phyloP scores from a whole-genome alignment of 1,139 yeast species.

The Hemisphaericaspora xylanilytica region DNA sequence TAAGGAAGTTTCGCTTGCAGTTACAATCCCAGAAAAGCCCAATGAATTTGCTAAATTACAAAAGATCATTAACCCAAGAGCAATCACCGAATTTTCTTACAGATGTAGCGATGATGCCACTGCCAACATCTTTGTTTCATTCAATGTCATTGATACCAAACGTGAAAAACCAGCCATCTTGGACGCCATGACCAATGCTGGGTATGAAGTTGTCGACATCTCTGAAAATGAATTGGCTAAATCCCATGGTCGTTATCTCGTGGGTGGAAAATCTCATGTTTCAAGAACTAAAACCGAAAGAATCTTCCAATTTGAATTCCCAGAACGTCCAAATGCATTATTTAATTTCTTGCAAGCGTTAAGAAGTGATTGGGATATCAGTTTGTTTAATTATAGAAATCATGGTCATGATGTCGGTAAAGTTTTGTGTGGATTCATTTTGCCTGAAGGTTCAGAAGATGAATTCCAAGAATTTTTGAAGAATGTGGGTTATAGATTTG shows the following conservation, averaged over 20 bases:
- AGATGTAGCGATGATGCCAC: slow-evolving; percentile 55
- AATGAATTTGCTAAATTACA: slow-evolving; percentile 84
- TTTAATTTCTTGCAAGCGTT: slow-evolving; percentile 71
- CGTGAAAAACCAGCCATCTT: slow-evolving; percentile 46
- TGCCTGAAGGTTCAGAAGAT: slow-evolving; percentile 68
- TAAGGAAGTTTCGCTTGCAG: slow-evolving; percentile 86
- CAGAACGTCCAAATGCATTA: slow-evolving; percentile 95
- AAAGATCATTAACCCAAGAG: slow-evolving; percentile 75
- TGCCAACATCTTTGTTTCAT: slow-evolving; percentile 86
- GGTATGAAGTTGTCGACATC: slow-evolving; percentile 74
- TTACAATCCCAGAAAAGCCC: slow-evolving; percentile 86
- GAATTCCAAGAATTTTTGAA: slow-evolving; percentile 67
- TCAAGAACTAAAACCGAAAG: slow-evolving; percentile 55
- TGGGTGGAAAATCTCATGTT: slow-evolving; percentile 69
- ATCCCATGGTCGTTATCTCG: slow-evolving; percentile 91
- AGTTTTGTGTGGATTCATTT: slow-evolving; percentile 83
- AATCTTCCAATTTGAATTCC: slow-evolving; percentile 84
- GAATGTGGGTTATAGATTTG: slow-evolving; percentile 70
- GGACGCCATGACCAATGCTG: slow-evolving; percentile 35
- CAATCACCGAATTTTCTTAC: slow-evolving; percentile 91
- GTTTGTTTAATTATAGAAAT: slow-evolving; percentile 93
- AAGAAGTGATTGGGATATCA: slow-evolving; percentile 82
- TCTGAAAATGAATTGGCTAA: slow-evolving; percentile 94
- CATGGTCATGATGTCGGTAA: slow-evolving; percentile 95
- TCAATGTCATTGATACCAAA: slow-evolving; percentile 72